These are phyloP conservation scores for Colletotrichum graminicola DNA, from an alignment of 2,329 filamentous ascomycete species.

Conservation along the genomic window DNA sequence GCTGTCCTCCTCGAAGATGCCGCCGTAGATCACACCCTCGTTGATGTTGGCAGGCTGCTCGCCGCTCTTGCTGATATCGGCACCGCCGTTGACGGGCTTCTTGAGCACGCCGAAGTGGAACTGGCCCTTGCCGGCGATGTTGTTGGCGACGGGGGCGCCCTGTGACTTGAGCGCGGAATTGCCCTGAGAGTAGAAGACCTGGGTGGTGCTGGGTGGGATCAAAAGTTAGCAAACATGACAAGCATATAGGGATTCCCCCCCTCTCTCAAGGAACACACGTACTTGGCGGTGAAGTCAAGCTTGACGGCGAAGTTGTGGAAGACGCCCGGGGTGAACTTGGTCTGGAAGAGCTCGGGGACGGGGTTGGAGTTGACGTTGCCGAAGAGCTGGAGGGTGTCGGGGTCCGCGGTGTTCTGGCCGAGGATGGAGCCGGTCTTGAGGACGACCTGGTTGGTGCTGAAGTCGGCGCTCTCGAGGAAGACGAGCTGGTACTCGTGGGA, in stretches of 20 bases:
- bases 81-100: slow-evolving; percentile 63
- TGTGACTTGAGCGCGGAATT: slow-evolving; percentile 58
- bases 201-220: slow-evolving; percentile 59
- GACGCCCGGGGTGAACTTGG: slow-evolving; percentile 61
- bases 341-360: slow-evolving; percentile 62
- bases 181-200: slow-evolving; percentile 68
- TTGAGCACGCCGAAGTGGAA: slow-evolving; percentile 74
- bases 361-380: slow-evolving; percentile 61
- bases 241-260: no score
- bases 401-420: slow-evolving; percentile 51
- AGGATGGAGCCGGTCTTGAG: slow-evolving; percentile 69
- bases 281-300: slow-evolving; percentile 69
- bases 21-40: slow-evolving; percentile 65
- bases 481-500: slow-evolving; percentile 72
- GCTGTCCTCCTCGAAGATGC: slow-evolving; percentile 67
- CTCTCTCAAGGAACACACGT: slow-evolving; percentile 43
- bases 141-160: slow-evolving; percentile 60
- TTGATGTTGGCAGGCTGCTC: slow-evolving; percentile 62
- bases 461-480: slow-evolving; percentile 62
- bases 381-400: slow-evolving; percentile 60
- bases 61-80: slow-evolving; percentile 61
- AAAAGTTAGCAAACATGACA: not conserved
- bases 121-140: slow-evolving; percentile 69
- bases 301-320: slow-evolving; percentile 74
- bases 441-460: slow-evolving; percentile 64